These are phyloP conservation scores for Amanita pseudoporphyria DNA, from an alignment of 768 basidiomycete species.

Conservation along the genomic window DNA sequence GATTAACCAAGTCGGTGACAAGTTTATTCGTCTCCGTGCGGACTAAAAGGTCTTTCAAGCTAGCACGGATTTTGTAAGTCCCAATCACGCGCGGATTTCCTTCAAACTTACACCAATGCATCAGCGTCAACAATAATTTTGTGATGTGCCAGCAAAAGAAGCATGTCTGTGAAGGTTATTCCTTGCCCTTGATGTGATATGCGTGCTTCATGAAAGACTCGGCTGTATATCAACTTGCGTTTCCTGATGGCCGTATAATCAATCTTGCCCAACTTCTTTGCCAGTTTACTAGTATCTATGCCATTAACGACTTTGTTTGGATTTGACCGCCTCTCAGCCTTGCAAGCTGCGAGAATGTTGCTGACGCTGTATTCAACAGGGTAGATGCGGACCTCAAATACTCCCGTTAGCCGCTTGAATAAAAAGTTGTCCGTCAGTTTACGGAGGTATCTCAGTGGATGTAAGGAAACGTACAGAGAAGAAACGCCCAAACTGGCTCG, in stretches of 20 bases:
- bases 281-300: constrained; percentile 57
- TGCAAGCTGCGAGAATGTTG: constrained; percentile 47
- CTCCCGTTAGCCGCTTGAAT: constrained; percentile 65
- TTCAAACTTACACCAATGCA: constrained; percentile 65
- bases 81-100: not conserved
- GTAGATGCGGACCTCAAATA: constrained; percentile 85
- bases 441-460: not conserved
- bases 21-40: constrained; percentile 70
- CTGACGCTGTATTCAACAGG: constrained; percentile 55
- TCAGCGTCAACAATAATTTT: constrained; percentile 86
- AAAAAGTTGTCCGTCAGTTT: not conserved
- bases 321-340: constrained; percentile 23
- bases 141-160: constrained; percentile 81
- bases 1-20: constrained; percentile 75
- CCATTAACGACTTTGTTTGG: constrained; percentile 32
- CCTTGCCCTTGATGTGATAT: constrained; percentile 65
- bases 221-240: constrained; percentile 60
- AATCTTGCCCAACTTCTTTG: constrained; percentile 47
- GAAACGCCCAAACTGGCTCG: constrained; percentile 63
- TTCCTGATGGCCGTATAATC: constrained; percentile 55
- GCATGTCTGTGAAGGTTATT: constrained; percentile 87
- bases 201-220: constrained; percentile 80
- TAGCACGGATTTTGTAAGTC: constrained; percentile 19
- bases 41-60: constrained; percentile 72
- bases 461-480: constrained; percentile 56